Evolutionary conservation across 2,329 filamentous ascomycete genomes (phyloP).

Genomic region (Tolypocladium cylindrosporum): DNA sequence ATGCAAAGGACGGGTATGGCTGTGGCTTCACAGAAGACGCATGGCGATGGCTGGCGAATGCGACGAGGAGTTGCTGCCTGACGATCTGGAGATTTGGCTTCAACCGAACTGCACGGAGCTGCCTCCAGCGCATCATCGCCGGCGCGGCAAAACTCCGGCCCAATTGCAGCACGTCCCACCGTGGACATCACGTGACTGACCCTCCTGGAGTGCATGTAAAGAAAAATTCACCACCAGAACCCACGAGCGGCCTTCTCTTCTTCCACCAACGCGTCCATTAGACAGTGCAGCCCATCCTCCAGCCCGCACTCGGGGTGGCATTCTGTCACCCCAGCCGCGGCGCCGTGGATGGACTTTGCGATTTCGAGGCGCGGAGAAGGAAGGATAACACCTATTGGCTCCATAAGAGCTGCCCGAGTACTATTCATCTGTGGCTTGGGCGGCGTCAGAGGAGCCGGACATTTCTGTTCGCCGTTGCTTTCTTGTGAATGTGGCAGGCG

Average conservation of each 20-base stretch:
- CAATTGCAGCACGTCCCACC: neutral
- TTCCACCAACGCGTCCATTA: constrained; percentile 61
- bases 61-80: neutral
- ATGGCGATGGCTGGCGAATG: neutral
- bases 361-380: constrained; percentile 48
- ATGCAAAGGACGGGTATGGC: neutral
- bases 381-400: constrained; percentile 28
- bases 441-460: constrained; percentile 33
- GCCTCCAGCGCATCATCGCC: neutral
- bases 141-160: neutral
- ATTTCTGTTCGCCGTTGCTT: constrained; percentile 9
- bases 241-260: constrained; percentile 23
- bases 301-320: constrained; percentile 46
- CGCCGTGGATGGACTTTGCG: constrained; percentile 53
- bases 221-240: neutral
- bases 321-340: constrained; percentile 56
- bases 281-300: constrained; percentile 76
- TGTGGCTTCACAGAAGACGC: neutral
- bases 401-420: constrained; percentile 50
- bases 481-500: neutral
- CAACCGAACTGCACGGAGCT: neutral
- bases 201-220: neutral
- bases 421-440: constrained; percentile 25
- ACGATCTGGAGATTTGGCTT: neutral
- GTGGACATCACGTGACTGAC: constrained; percentile 5